Evolutionary conservation across 2,329 filamentous ascomycete genomes (phyloP).

Genomic region (Hirsutella rhossiliensis): DNA sequence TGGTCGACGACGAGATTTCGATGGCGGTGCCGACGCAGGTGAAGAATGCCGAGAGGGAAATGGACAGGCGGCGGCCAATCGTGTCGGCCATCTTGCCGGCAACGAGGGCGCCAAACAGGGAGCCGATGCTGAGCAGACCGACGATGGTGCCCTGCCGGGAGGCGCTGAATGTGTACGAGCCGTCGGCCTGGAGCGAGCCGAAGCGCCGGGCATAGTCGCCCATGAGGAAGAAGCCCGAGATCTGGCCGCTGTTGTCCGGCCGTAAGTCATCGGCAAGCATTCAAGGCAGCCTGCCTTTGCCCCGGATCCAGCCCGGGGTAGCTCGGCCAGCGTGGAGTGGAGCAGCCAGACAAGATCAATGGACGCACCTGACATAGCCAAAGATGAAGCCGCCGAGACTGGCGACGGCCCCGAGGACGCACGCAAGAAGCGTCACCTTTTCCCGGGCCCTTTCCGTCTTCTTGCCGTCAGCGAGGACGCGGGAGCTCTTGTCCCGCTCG

Average conservation of each 20-base stretch:
- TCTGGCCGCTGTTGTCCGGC: conserved; percentile 36
- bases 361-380: conserved; percentile 39
- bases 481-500: neutral
- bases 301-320: no score
- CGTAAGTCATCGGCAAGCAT: neutral
- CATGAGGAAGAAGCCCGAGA: conserved; percentile 51
- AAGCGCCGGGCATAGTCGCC: conserved; percentile 42
- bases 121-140: conserved; percentile 49
- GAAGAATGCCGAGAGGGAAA: conserved; percentile 49
- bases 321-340: no score
- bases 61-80: conserved; percentile 49
- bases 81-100: conserved; percentile 50
- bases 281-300: no score
- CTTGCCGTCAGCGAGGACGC: neutral
- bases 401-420: conserved; percentile 36
- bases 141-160: conserved; percentile 50
- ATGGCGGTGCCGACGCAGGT: conserved; percentile 53
- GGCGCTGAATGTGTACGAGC: conserved; percentile 38
- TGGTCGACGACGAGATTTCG: conserved; percentile 41
- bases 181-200: conserved; percentile 26
- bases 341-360: neutral
- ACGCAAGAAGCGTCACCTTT: conserved; percentile 25
- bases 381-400: conserved; percentile 47
- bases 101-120: conserved; percentile 42
- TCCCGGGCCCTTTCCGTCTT: neutral